Conservation (phyloP, 108 stramenopile genomes). For the Pseudonitzschia delicatissima region DNA sequence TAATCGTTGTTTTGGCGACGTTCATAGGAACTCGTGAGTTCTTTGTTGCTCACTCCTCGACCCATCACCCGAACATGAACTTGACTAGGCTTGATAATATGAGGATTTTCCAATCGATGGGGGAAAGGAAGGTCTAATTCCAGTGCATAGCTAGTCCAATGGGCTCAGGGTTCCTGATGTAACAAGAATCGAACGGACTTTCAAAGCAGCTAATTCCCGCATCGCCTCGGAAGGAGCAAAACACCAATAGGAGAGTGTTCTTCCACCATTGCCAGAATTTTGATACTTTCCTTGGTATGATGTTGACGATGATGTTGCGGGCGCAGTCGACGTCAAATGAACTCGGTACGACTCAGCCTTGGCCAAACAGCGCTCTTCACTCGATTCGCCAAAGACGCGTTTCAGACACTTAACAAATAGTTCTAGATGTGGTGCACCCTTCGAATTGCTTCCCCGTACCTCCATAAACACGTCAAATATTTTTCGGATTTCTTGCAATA, state of each 20-base stretch:
- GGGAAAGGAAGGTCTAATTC: slow-evolving; percentile 92
- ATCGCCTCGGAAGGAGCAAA: slow-evolving; percentile 95
- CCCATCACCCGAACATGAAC: slow-evolving; percentile 85
- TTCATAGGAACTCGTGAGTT: slow-evolving; percentile 81
- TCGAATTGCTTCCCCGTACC: slow-evolving; percentile 42
- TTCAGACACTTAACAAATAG: slow-evolving; percentile 74
- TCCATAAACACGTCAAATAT: slow-evolving; percentile 74
- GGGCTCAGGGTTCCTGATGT: slow-evolving; percentile 97
- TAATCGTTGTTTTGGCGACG: slow-evolving; percentile 85
- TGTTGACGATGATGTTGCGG: neutral
- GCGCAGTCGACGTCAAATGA: slow-evolving; percentile 43
- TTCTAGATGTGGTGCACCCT: slow-evolving; percentile 66
- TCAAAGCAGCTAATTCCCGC: slow-evolving; percentile 78
- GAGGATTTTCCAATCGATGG: slow-evolving; percentile 86
- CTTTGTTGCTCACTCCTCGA: slow-evolving; percentile 75
- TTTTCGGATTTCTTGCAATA: slow-evolving; percentile 57
- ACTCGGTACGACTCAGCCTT: slow-evolving; percentile 81
- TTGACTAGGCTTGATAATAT: slow-evolving; percentile 88
- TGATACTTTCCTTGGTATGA: slow-evolving; percentile 5
- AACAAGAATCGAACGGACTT: slow-evolving; percentile 85
- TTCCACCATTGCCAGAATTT: slow-evolving; percentile 29
- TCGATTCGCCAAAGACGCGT: slow-evolving; percentile 69
- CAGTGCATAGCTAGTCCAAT: slow-evolving; percentile 79
- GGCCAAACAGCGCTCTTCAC: slow-evolving; percentile 64
- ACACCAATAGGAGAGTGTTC: slow-evolving; percentile 95